Evolutionary conservation across 805 yeast species (phyloP).

Genomic region (Starmerella potacharoeniae): DNA sequence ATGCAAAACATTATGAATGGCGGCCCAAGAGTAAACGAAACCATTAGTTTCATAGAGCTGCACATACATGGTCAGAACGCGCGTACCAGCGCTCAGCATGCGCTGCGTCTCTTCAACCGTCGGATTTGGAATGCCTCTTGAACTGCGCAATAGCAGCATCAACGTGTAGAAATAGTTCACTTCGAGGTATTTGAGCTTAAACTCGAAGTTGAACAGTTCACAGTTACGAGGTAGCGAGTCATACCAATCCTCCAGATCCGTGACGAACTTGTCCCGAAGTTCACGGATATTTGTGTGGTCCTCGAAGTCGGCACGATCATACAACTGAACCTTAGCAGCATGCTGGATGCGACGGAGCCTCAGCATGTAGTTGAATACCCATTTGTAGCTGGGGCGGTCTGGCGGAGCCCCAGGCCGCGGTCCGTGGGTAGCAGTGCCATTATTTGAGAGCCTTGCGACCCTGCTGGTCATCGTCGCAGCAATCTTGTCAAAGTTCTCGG

Average conservation of each 20-base stretch:
- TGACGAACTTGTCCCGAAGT: slow-evolving; percentile 39
- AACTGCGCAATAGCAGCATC: slow-evolving; percentile 61
- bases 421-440: not conserved
- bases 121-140: slow-evolving; percentile 54
- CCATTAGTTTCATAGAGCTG: slow-evolving; percentile 44
- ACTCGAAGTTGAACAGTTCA: slow-evolving; percentile 58
- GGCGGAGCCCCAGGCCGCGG: not conserved
- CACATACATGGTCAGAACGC: slow-evolving; percentile 52
- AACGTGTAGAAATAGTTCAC: slow-evolving; percentile 69
- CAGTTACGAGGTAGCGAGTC: slow-evolving; percentile 43
- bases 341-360: slow-evolving; percentile 64
- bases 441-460: not conserved
- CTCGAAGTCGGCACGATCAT: slow-evolving; percentile 33
- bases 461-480: not conserved
- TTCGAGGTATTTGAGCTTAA: slow-evolving; percentile 56
- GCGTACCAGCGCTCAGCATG: slow-evolving; percentile 53
- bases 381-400: slow-evolving; percentile 49
- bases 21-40: slow-evolving; percentile 85
- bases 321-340: slow-evolving; percentile 58
- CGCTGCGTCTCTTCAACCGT: slow-evolving; percentile 42
- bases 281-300: slow-evolving; percentile 41
- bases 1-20: slow-evolving; percentile 78
- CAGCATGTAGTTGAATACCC: slow-evolving; percentile 56
- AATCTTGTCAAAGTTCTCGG: no score
- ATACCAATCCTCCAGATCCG: slow-evolving; percentile 54